Evolutionary conservation across 345 rosid species (phyloP).

Genomic region (Euphorbia lathyris): DNA sequence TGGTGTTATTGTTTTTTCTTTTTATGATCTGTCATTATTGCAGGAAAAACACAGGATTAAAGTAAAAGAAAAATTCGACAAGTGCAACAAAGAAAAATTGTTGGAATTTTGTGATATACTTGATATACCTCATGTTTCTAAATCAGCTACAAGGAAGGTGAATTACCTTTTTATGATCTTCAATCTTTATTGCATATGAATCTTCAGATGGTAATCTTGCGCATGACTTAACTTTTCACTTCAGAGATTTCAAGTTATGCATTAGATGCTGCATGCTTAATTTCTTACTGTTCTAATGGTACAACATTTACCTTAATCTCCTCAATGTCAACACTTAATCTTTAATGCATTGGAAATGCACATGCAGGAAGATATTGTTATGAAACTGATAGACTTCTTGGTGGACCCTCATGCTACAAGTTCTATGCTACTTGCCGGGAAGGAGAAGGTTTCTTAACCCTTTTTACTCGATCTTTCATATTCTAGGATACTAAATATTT

Average conservation of each 20-base stretch:
- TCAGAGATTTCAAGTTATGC: neutral
- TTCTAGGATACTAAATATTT: neutral
- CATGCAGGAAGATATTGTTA: conserved; percentile 77
- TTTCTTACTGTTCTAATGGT: neutral
- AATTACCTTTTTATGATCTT: conserved; percentile 8
- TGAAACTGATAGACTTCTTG: conserved; percentile 71
- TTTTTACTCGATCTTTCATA: neutral
- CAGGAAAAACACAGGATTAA: conserved; percentile 79
- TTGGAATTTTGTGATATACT: conserved; percentile 79
- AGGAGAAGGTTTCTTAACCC: conserved; percentile 51
- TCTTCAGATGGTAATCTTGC: neutral
- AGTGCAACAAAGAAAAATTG: conserved; percentile 77
- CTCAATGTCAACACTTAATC: neutral
- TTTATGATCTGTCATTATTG: conserved; percentile 12
- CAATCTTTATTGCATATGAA: neutral
- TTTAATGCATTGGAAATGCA: conserved; percentile 18
- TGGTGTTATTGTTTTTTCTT: neutral
- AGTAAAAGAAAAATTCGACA: conserved; percentile 81
- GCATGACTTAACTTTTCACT: neutral
- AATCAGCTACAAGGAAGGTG: conserved; percentile 74
- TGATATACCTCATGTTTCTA: conserved; percentile 64
- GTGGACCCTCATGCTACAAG: conserved; percentile 77
- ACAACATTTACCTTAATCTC: neutral
- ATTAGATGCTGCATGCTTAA: neutral
- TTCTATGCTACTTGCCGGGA: conserved; percentile 54